A percentile compares a stretch with the other conserved stretches of the same genome.
Evolutionary conservation across 164 flowering plant species (phyloP).

Genomic region (Chloranthus sessilifolius): DNA sequence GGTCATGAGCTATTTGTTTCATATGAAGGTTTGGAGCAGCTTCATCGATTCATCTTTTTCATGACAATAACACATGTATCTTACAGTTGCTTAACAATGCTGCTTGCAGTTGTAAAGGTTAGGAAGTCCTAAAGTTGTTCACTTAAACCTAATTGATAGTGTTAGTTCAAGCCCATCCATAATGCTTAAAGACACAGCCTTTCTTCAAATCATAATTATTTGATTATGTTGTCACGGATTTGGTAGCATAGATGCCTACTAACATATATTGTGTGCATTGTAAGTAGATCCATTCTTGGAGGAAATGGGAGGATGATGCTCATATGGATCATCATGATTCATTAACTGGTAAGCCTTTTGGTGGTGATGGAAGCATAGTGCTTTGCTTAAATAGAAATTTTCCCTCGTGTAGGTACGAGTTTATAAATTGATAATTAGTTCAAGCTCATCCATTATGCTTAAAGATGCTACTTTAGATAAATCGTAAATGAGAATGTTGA

Average conservation of each 20-base stretch:
- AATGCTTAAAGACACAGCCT: too few species aligned
- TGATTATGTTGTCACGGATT: too few species aligned
- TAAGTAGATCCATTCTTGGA: slow-evolving; percentile 87
- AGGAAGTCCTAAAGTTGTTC: not conserved
- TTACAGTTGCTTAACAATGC: slow-evolving; percentile 96
- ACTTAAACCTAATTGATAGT: too few species aligned
- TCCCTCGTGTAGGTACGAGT: too few species aligned
- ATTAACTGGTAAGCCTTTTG: slow-evolving; percentile 45
- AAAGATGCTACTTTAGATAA: too few species aligned
- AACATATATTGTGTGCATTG: not conserved
- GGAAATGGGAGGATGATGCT: slow-evolving; percentile 94
- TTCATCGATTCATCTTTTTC: slow-evolving; percentile 95
- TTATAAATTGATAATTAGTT: too few species aligned
- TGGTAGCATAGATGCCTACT: too few species aligned
- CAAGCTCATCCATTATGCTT: too few species aligned
- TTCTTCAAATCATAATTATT: too few species aligned
- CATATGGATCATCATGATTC: slow-evolving; percentile 61
- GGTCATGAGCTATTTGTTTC: slow-evolving; percentile 95
- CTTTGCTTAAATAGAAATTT: too few species aligned
- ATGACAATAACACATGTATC: slow-evolving; percentile 97
- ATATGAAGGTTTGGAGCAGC: slow-evolving; percentile 94
- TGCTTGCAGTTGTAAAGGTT: slow-evolving; percentile 95
- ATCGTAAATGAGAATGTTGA: too few species aligned
- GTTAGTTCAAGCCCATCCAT: too few species aligned
- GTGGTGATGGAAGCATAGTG: not conserved